A percentile compares a stretch with the other conserved stretches of the same genome.
Conservation (phyloP, 768 basidiomycete genomes). For the Pulveroboletus sp. region DNA sequence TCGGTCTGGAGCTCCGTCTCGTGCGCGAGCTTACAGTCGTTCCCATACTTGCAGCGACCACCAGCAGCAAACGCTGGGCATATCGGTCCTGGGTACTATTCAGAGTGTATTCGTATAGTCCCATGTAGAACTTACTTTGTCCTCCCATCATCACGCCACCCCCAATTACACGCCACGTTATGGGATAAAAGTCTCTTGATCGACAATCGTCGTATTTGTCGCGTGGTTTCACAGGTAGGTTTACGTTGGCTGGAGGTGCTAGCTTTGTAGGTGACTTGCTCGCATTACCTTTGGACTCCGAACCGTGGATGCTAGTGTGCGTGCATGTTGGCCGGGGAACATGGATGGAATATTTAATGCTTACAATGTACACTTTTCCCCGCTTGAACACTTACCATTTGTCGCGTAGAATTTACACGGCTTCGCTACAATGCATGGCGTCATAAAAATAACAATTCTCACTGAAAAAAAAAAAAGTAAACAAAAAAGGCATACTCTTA, state of each 20-base stretch:
- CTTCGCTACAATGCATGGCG: conserved; percentile 39
- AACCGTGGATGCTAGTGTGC: conserved; percentile 43
- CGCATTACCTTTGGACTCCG: conserved; percentile 1
- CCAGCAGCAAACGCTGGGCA: conserved; percentile 22
- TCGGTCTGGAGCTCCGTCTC: conserved; percentile 22
- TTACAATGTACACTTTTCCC: conserved; percentile 57
- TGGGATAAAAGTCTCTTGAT: conserved; percentile 53
- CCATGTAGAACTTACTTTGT: conserved; percentile 18
- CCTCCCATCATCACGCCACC: conserved; percentile 69
- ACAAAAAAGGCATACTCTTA: conserved; percentile 22
- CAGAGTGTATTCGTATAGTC: neutral
- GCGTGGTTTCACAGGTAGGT: conserved; percentile 27
- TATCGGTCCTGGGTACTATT: conserved; percentile 17
- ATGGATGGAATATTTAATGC: conserved; percentile 18
- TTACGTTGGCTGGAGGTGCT: conserved; percentile 3
- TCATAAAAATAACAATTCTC: neutral
- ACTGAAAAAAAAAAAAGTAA: neutral
- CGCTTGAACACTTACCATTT: conserved; percentile 47
- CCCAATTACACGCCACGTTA: conserved; percentile 74
- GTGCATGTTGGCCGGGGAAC: neutral
- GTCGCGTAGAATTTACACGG: conserved; percentile 52
- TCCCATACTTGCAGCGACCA: conserved; percentile 23
- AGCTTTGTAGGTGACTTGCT: neutral
- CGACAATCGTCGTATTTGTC: conserved; percentile 33
- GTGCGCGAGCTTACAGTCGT: conserved; percentile 29